phyloP scores from a whole-genome alignment of 306 rosid species.

The Alnus rubra region DNA sequence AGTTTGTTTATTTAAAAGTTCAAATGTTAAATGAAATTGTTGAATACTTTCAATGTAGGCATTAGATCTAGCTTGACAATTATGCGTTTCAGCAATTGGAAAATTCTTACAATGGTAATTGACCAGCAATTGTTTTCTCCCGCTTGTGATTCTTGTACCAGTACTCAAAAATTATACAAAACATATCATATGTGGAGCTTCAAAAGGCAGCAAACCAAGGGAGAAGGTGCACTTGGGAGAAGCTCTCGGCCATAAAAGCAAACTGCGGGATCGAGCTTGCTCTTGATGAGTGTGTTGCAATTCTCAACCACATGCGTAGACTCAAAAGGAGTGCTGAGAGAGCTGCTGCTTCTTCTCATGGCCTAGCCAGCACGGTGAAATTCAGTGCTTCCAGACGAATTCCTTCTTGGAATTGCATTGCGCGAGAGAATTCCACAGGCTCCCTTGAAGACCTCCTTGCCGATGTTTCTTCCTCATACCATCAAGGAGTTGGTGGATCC shows the following conservation, averaged over 20 bases:
- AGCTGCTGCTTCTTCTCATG: constrained; percentile 75
- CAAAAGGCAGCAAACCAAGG: constrained; percentile 98
- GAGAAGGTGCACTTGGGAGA: constrained; percentile 98
- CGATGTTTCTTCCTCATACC: constrained; percentile 54
- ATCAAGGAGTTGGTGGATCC: constrained; percentile 48
- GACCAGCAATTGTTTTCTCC: constrained; percentile 16
- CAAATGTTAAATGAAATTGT: not conserved
- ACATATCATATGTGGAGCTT: constrained; percentile 83
- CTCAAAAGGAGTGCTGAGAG: constrained; percentile 72
- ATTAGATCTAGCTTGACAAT: not conserved
- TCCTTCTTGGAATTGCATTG: constrained; percentile 97
- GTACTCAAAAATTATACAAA: constrained; percentile 88
- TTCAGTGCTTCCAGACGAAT: constrained; percentile 85
- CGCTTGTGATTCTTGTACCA: constrained; percentile 27
- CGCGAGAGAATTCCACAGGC: constrained; percentile 89
- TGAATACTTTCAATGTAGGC: not conserved
- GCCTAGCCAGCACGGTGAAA: constrained; percentile 49
- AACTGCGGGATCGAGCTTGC: constrained; percentile 94
- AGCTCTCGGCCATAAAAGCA: constrained; percentile 92
- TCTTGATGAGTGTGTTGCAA: constrained; percentile 83
- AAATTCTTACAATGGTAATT: constrained; percentile 11
- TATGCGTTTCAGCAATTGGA: not conserved
- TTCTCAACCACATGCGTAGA: constrained; percentile 91
- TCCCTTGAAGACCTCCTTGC: constrained; percentile 69
- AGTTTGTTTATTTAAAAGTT: not conserved